Base-by-base conservation (phyloP, 2,329 filamentous ascomycete genomes). In the Fusarium nisikadoi region DNA sequence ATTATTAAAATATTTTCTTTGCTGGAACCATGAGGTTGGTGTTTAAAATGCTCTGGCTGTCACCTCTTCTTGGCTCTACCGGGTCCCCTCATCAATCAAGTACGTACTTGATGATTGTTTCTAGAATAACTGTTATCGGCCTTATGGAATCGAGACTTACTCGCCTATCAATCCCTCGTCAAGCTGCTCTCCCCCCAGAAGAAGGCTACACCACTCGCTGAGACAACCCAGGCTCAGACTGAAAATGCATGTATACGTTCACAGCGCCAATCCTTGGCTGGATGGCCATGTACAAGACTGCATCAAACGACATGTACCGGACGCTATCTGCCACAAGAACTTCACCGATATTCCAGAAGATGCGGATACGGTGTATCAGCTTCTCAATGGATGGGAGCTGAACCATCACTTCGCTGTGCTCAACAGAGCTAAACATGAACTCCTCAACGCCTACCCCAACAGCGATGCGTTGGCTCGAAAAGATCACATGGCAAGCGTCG, bases 371-470 rank as follows among this genome's bases (percentile, higher is more conserved):
- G 65, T 78, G 3, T 79, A 82, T 23, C 80, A 83, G 39, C 76
- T 76, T 33, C 81, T 81, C 42, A 78, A 82, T 38, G 81, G 81
- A 10, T 81, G 79, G 78, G 76, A 75, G 19, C 65, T 83, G 6
- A 81, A 79, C 29, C 68, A 69, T 23, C 77, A 83, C 61, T 83
- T 83, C 47, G 73, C 78, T 11, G 57, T 77, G 4, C 36, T 81
- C 23, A 83, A 82, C 58, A 70, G 60, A 5, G 73, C 78, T 0
- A 70, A 73, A 4, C 72, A 45, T 16, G 79, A 72, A 6, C 75
- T 83, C 13, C 79, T 83, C 64, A 83, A 83, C 46, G 80, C 81
- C 0, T 83, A 83, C 31, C 81, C 81, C 20, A 82, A 78, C 65
- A 83, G 81, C 61, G 81, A 83, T 52, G 81, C 81, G 6, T 61